Base-by-base conservation (phyloP, 2,329 filamentous ascomycete genomes). In the Neofusicoccum kwambonambiense region DNA sequence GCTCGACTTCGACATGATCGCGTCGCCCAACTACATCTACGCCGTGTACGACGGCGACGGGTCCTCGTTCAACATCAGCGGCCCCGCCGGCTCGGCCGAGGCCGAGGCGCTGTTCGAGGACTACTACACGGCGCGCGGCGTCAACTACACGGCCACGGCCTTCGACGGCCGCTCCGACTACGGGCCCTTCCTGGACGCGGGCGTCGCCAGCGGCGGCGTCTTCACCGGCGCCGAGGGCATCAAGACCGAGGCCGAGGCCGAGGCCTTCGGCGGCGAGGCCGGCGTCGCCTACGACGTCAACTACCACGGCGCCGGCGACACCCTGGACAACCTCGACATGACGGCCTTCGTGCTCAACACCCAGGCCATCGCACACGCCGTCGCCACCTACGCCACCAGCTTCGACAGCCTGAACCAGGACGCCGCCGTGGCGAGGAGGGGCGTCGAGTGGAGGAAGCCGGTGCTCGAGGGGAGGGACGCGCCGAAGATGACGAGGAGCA, bases 141-240 rank as follows among this genome's bases (percentile, higher is more conserved):
- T 88, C 64, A 87, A 88, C 76, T 89, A 88, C 73, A 90, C 87
- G 0, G 86, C 90, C 65, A 90, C 90, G 34, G 85, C 87, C 2
- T 94, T 95, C 69, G 89, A 92, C 70, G 91, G 91, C 6, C 87
- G 91, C 65, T 91, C 88, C 68, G 91, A 95, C 76, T 94, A 94
- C 70, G 89, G 88, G 58, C 89, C 87, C 1, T 93, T 94, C 79
- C 89, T 93, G 71, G 83, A 86, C 41, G 83, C 86, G 64, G 89
- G 89, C 3, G 92, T 93, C 47, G 89, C 91, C 0, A 86, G 86
- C 0, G 90, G 91, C 27, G 91, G 91, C 35, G 86, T 93, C 67
- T 90, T 90, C 63, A 92, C 90, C 2, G 91, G 91, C 44, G 91
- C 91, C 1, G 90, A 93, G 76, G 89, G 85, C 12, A 75, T 91